phyloP scores from a whole-genome alignment of 2,329 filamentous ascomycete genomes.

The Colletotrichum simmondsii region DNA sequence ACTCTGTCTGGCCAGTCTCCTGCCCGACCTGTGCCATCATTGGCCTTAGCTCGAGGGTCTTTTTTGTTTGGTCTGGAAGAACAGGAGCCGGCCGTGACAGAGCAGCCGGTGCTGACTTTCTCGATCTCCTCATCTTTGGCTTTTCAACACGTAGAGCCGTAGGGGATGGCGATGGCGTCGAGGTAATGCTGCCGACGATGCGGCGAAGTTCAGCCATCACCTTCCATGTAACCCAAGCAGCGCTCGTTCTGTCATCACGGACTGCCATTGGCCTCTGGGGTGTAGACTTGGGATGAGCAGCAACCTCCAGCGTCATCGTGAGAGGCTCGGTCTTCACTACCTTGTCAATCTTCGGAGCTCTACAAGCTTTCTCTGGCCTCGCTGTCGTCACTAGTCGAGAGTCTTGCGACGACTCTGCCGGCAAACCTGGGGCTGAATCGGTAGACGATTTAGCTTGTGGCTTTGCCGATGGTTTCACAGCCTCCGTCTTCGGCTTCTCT shows the following conservation, averaged over 20 bases:
- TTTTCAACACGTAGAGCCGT: background rate
- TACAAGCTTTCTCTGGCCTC: background rate
- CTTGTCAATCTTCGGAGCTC: background rate
- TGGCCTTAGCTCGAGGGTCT: background rate
- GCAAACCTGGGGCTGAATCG: too few species aligned
- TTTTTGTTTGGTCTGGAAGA: background rate
- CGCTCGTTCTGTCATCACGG: conserved; percentile 58
- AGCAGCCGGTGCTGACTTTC: conserved; percentile 53
- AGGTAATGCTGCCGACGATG: conserved; percentile 42
- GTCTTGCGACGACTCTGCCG: background rate
- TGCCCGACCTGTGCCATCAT: background rate
- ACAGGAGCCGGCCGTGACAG: conserved; percentile 35
- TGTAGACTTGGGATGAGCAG: conserved; percentile 34
- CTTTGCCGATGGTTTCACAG: conserved; percentile 28
- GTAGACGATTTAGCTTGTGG: background rate
- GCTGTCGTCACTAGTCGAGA: background rate
- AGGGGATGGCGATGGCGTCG: background rate
- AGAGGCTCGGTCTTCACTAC: background rate
- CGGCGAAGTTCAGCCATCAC: conserved; percentile 52
- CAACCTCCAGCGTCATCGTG: background rate
- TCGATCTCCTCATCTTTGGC: conserved; percentile 44
- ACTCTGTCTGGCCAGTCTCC: background rate
- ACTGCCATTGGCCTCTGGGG: conserved; percentile 52
- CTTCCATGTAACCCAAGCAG: conserved; percentile 56
- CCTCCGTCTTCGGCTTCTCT: conserved; percentile 41